Evolutionary conservation across 305 asterid genomes (phyloP).

Genomic region (Euphrasia arctica): DNA sequence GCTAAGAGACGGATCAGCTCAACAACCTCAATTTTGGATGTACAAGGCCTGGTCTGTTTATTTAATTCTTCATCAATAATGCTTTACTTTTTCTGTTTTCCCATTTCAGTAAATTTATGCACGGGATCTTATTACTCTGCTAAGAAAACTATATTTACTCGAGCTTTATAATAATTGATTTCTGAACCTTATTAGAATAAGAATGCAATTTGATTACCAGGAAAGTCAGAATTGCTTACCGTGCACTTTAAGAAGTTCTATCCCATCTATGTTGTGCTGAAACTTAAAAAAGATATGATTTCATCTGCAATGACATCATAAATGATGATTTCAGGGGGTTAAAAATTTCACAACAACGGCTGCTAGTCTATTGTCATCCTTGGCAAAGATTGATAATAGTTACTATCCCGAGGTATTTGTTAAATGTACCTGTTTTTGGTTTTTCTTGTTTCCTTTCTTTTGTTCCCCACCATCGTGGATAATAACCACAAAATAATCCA

Average conservation of each 20-base stretch:
- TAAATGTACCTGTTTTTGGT: constrained; percentile 4
- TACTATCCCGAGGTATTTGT: constrained; percentile 83
- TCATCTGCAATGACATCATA: constrained; percentile 6
- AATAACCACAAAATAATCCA: constrained; percentile 8
- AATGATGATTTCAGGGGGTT: constrained; percentile 58
- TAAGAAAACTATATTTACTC: constrained; percentile 15
- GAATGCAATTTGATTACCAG: constrained; percentile 8
- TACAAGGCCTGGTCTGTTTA: constrained; percentile 84
- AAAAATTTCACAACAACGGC: constrained; percentile 78
- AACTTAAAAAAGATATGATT: constrained; percentile 4
- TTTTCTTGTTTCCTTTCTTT: background rate
- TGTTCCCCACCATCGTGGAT: constrained; percentile 16
- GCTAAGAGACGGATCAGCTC: constrained; percentile 78
- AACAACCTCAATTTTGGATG: constrained; percentile 86
- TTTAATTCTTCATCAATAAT: constrained; percentile 25
- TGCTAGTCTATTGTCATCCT: constrained; percentile 67
- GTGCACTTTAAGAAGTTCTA: constrained; percentile 16
- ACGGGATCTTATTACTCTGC: constrained; percentile 14
- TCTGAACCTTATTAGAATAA: constrained; percentile 5
- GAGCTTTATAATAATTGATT: constrained; percentile 5
- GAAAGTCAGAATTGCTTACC: constrained; percentile 8
- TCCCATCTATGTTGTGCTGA: constrained; percentile 18
- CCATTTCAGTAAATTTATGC: constrained; percentile 7
- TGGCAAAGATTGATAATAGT: constrained; percentile 75
- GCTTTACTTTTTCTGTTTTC: constrained; percentile 20